phyloP scores from a whole-genome alignment of 257 asterid genomes.

The Lithospermum erythrorhizon region DNA sequence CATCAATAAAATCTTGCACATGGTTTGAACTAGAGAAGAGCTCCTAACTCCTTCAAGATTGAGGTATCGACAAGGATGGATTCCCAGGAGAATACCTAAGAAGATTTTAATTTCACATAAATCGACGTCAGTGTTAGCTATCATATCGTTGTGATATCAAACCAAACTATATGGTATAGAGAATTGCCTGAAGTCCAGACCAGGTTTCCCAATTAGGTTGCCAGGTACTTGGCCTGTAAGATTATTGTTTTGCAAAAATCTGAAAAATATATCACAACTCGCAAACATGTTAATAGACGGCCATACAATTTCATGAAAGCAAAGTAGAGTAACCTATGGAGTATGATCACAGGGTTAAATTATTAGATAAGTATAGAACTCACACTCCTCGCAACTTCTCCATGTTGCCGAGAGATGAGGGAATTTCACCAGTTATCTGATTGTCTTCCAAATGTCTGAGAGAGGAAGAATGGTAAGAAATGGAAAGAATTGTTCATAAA shows the following conservation, averaged over 20 bases:
- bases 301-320: background rate
- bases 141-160: background rate
- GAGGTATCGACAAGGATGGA: constrained; percentile 46
- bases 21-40: constrained; percentile 4
- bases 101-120: constrained; percentile 9
- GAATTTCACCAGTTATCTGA: constrained; percentile 51
- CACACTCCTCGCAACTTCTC: constrained; percentile 52
- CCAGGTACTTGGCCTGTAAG: constrained; percentile 75
- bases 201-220: constrained; percentile 42
- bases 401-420: constrained; percentile 47
- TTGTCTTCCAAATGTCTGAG: constrained; percentile 84
- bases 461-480: constrained; percentile 8
- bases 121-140: background rate
- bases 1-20: constrained; percentile 2
- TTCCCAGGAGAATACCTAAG: constrained; percentile 70
- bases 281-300: background rate
- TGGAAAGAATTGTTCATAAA: background rate
- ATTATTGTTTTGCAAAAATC: constrained; percentile 80
- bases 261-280: constrained; percentile 16
- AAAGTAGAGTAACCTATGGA: background rate
- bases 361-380: constrained; percentile 24
- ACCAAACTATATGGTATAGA: background rate
- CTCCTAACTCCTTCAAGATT: constrained; percentile 17
- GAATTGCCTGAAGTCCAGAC: constrained; percentile 46
- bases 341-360: background rate